Conservation (phyloP, 2,329 filamentous ascomycete genomes). For the Arthrobotrys iridis region DNA sequence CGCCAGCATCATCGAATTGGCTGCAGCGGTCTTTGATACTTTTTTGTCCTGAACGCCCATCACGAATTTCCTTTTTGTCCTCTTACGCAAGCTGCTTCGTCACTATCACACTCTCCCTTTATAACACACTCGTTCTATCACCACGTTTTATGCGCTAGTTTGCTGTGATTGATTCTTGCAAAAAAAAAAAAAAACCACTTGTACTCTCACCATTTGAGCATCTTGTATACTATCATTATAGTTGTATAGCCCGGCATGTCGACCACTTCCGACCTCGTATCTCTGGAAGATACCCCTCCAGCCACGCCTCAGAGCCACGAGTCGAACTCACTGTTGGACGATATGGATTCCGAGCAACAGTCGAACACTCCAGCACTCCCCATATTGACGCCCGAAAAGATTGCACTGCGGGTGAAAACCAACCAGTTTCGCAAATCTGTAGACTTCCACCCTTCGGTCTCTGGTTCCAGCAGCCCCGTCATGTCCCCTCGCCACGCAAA, state of each 20-base stretch:
- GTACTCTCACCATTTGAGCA: slow-evolving; percentile 1
- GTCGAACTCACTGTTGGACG: slow-evolving; percentile 34
- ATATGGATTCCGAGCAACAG: slow-evolving; percentile 34
- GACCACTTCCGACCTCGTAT: slow-evolving; percentile 43
- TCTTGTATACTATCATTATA: slow-evolving; percentile 4
- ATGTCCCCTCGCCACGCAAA: slow-evolving; percentile 43
- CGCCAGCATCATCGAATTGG: slow-evolving; percentile 20
- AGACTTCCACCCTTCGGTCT: slow-evolving; percentile 47
- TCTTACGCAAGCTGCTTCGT: slow-evolving; percentile 31
- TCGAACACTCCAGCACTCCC: slow-evolving; percentile 34
- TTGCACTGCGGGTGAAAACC: slow-evolving; percentile 35
- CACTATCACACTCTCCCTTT: slow-evolving; percentile 22
- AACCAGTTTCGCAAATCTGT: slow-evolving; percentile 40
- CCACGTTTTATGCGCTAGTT: slow-evolving; percentile 24
- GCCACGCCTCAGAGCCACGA: slow-evolving; percentile 19
- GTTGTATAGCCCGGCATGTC: slow-evolving; percentile 30
- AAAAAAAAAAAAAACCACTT: no score
- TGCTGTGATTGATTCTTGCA: slow-evolving; percentile 26
- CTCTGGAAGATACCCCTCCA: slow-evolving; percentile 51
- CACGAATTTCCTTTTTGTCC: slow-evolving; percentile 53
- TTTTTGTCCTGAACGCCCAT: slow-evolving; percentile 38
- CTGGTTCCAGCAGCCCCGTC: slow-evolving; percentile 21
- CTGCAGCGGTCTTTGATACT: not conserved
- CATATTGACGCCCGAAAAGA: slow-evolving; percentile 14
- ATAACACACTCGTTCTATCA: slow-evolving; percentile 28